Evolutionary conservation across 2,329 filamentous ascomycete species (phyloP).

Genomic region (Cryoendolithus antarcticus): DNA sequence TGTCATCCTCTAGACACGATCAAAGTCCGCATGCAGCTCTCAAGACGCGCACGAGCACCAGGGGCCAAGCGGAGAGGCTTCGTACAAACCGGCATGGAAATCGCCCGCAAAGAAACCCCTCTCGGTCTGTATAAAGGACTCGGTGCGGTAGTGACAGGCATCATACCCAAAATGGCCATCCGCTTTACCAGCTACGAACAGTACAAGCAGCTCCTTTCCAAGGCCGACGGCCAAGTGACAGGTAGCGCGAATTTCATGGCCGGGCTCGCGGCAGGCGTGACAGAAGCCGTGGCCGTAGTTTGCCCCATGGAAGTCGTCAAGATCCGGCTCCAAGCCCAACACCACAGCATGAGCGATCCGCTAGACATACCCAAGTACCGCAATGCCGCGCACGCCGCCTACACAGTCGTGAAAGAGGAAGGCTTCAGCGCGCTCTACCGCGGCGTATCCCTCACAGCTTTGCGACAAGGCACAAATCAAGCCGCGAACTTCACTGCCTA

Average conservation of each 20-base stretch:
- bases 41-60: slow-evolving; percentile 66
- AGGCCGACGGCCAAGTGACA: slow-evolving; percentile 53
- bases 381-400: slow-evolving; percentile 71
- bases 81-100: slow-evolving; percentile 70
- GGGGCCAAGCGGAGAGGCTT: slow-evolving; percentile 80
- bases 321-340: slow-evolving; percentile 93
- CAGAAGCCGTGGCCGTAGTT: slow-evolving; percentile 90
- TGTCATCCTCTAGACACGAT: slow-evolving; percentile 96
- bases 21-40: slow-evolving; percentile 99
- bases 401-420: slow-evolving; percentile 87
- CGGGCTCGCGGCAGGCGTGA: slow-evolving; percentile 83
- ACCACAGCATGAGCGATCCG: slow-evolving; percentile 95
- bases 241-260: slow-evolving; percentile 65
- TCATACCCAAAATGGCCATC: slow-evolving; percentile 98
- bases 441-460: slow-evolving; percentile 82
- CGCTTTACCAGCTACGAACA: slow-evolving; percentile 94
- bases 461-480: slow-evolving; percentile 93
- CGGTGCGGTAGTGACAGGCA: slow-evolving; percentile 91
- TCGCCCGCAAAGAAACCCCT: slow-evolving; percentile 80
- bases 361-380: slow-evolving; percentile 95
- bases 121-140: slow-evolving; percentile 94
- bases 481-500: slow-evolving; percentile 99
- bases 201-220: slow-evolving; percentile 75
- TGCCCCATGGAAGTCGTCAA: slow-evolving; percentile 99
- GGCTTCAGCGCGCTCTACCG: slow-evolving; percentile 79